These are phyloP conservation scores for Monosporascus ibericus DNA, from an alignment of 2,329 filamentous ascomycete species.

Conservation along the genomic window DNA sequence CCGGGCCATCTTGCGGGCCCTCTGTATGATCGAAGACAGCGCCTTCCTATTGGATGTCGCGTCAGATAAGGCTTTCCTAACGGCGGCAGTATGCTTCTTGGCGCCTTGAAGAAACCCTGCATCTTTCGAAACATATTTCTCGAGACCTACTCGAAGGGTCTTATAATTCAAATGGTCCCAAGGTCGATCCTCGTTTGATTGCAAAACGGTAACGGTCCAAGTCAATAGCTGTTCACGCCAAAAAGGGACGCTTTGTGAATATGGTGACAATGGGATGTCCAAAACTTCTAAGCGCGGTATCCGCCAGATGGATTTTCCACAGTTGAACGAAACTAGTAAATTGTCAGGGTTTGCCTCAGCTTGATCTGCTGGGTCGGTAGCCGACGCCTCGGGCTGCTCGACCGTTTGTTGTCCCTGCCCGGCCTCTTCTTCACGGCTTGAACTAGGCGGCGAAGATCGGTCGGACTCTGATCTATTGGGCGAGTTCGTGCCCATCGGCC, in stretches of 20 bases:
- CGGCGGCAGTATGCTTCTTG: constrained; percentile 9
- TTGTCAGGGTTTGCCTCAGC: constrained; percentile 9
- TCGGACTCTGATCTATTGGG: neutral
- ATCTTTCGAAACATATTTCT: constrained; percentile 11
- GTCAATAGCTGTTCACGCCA: neutral
- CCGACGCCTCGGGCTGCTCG: neutral
- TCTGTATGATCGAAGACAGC: constrained; percentile 10
- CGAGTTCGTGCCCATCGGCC: neutral
- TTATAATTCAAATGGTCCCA: constrained; percentile 12
- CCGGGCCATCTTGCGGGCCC: constrained; percentile 1
- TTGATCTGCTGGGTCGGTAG: neutral
- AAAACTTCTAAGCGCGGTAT: neutral
- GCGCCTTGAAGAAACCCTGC: constrained; percentile 13
- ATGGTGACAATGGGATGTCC: neutral
- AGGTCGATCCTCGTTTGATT: neutral
- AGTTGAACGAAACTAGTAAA: neutral
- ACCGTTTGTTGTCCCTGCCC: neutral
- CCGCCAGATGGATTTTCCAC: neutral
- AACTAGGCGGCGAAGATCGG: neutral
- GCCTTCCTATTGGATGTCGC: constrained; percentile 7
- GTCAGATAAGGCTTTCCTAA: constrained; percentile 7
- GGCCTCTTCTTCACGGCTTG: neutral
- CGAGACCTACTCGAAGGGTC: constrained; percentile 14
- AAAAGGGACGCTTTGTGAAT: neutral
- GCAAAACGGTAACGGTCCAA: neutral